These are phyloP conservation scores for Alternaria burnsii DNA, from an alignment of 2,329 filamentous ascomycete species.

Conservation along the genomic window DNA sequence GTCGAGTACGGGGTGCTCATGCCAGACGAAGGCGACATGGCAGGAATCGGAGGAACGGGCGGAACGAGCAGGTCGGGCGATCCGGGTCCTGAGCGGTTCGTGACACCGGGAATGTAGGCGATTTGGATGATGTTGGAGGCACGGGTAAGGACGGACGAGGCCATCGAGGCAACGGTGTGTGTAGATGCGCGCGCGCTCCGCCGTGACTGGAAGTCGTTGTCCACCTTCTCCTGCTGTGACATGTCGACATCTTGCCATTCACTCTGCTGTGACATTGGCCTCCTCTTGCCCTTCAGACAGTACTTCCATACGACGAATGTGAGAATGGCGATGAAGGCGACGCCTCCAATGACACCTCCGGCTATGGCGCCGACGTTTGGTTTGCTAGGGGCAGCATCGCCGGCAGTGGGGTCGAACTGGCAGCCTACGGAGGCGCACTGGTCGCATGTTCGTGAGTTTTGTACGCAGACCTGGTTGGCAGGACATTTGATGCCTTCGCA, in stretches of 20 bases:
- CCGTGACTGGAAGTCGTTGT: slow-evolving; percentile 64
- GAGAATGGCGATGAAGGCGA: slow-evolving; percentile 75
- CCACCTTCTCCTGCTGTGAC: slow-evolving; percentile 64
- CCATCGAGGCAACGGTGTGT: slow-evolving; percentile 88
- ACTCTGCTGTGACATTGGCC: slow-evolving; percentile 62
- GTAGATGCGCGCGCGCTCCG: slow-evolving; percentile 76
- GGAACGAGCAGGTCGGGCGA: slow-evolving; percentile 83
- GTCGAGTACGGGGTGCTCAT: slow-evolving; percentile 66
- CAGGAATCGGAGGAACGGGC: slow-evolving; percentile 91
- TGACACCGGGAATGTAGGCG: slow-evolving; percentile 97
- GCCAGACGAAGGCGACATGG: slow-evolving; percentile 64
- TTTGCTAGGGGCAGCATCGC: slow-evolving; percentile 33
- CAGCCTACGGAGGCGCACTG: slow-evolving; percentile 68
- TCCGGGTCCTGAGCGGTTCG: slow-evolving; percentile 86
- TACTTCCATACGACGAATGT: slow-evolving; percentile 88
- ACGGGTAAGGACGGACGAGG: slow-evolving; percentile 91
- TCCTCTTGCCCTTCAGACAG: slow-evolving; percentile 81
- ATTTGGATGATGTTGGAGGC: slow-evolving; percentile 99
- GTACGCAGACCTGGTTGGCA: slow-evolving; percentile 64
- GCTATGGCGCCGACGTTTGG: slow-evolving; percentile 85
- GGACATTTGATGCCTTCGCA: slow-evolving; percentile 66
- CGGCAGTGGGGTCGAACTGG: slow-evolving; percentile 50
- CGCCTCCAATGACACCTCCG: slow-evolving; percentile 86
- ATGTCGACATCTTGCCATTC: slow-evolving; percentile 65
- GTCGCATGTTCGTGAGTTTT: slow-evolving; percentile 67